Conservation (phyloP, 805 yeast genomes). For the Sungouiella blattae region DNA sequence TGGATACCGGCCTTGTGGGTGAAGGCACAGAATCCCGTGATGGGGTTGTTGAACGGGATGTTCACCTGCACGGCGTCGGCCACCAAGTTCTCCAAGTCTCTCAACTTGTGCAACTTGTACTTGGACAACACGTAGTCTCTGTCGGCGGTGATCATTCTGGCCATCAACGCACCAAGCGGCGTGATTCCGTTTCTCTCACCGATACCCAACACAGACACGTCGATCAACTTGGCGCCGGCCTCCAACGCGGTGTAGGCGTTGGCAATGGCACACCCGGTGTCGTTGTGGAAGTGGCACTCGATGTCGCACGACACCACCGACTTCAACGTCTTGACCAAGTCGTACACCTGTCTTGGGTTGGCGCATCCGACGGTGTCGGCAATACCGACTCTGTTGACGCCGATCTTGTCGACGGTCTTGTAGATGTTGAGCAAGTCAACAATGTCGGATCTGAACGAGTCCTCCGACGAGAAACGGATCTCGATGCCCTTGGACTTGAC, state of each 20-base stretch:
- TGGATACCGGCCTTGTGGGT: slow-evolving; percentile 65
- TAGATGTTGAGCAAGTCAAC: slow-evolving; percentile 57
- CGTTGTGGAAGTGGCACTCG: slow-evolving; percentile 61
- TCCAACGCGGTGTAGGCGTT: slow-evolving; percentile 62
- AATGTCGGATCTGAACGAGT: slow-evolving; percentile 57
- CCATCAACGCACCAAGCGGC: slow-evolving; percentile 60
- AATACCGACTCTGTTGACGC: slow-evolving; percentile 60
- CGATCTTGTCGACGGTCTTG: slow-evolving; percentile 59
- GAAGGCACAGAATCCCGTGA: slow-evolving; percentile 63
- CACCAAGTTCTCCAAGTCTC: slow-evolving; percentile 56
- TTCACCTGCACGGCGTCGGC: slow-evolving; percentile 59
- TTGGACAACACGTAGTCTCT: slow-evolving; percentile 56
- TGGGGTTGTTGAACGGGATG: slow-evolving; percentile 60
- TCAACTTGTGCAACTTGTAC: slow-evolving; percentile 51
- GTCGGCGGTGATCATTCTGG: slow-evolving; percentile 61
- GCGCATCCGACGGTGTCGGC: slow-evolving; percentile 66
- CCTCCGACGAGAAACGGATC: slow-evolving; percentile 57
- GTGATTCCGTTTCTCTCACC: slow-evolving; percentile 65
- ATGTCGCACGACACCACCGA: slow-evolving; percentile 57
- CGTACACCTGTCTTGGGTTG: slow-evolving; percentile 60
- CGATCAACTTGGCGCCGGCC: slow-evolving; percentile 59
- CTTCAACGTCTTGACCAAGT: slow-evolving; percentile 54
- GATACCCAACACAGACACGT: slow-evolving; percentile 56
- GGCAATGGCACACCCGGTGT: slow-evolving; percentile 63
- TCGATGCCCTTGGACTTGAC: slow-evolving; percentile 60